Base-by-base conservation (phyloP, 495 filamentous ascomycete species). In the Talaromyces trachyspermus region DNA sequence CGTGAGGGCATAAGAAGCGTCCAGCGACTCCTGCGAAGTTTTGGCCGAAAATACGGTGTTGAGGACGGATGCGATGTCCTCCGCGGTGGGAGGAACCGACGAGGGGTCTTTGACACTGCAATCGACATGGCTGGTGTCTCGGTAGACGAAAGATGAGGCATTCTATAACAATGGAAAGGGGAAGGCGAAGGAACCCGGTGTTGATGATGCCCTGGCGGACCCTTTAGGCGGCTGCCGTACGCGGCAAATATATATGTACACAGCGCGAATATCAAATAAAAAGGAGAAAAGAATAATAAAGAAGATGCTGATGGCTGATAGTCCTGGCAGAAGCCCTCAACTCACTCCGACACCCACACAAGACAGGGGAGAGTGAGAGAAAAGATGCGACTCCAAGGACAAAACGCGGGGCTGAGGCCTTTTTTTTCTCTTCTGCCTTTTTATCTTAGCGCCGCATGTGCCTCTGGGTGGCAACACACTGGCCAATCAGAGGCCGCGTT, bases 21-120 rank as follows among this genome's bases (percentile, higher is more conserved):
- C 89, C 45, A 98, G 79, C 4, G 91, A 94, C 50, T 80, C 79
- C 57, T 88, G 82, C 5, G 92, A 95, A 2, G 84, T 85, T 54
- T 89, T 80, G 25, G 89, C 81, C 25, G 65, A 79, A 72, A 95
- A 91, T 52, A 92, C 78, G 29, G 75, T 82, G 53, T 81, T 70
- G 58, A 95, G 73, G 19, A 95, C 60, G 19, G 80, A 76, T 41
- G 79, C 63, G 50, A 96, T 68, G 55, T 95, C 90, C 48, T 85
- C 80, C 48, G 75, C 61, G 9, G 83, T 77, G 33, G 88, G 86
- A 42, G 85, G 73, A 36, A 72, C 63, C 20, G 59, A 61, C 48
- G 75, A 74, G 42, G 73, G 61, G 59, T 63, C 51, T 80, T 71
- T n/a, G 75, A 64, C 59, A 85, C 84, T 49, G 72, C 60, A 56